A percentile compares a stretch with the other conserved stretches of the same genome.
Evolutionary conservation across 129 eudicot genomes (phyloP).

Genomic region (Cynara cardunculus): DNA sequence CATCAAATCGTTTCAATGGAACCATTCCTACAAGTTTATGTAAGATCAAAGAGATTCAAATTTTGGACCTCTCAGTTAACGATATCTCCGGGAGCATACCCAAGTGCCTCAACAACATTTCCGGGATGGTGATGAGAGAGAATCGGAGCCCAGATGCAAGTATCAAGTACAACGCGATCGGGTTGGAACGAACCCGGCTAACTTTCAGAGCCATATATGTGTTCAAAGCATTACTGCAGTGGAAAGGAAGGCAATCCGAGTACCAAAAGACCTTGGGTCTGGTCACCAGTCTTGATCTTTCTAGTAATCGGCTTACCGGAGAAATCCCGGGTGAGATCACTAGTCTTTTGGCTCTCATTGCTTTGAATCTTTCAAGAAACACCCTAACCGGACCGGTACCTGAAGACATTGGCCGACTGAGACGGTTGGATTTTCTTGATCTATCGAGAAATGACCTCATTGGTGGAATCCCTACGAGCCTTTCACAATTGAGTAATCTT

Average conservation of each 20-base stretch:
- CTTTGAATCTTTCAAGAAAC: conserved; percentile 40
- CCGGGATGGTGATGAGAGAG: conserved; percentile 5
- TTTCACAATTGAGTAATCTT: conserved; percentile 25
- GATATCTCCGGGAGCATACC: conserved; percentile 35
- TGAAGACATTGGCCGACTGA: conserved; percentile 28
- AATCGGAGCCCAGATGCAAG: not conserved
- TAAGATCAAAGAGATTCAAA: conserved; percentile 26
- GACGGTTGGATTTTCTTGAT: conserved; percentile 43
- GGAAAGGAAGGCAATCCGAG: conserved; percentile 37
- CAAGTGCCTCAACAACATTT: conserved; percentile 20
- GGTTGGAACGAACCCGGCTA: conserved; percentile 20
- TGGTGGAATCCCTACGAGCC: conserved; percentile 35
- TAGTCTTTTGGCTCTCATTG: conserved; percentile 28
- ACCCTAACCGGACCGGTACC: conserved; percentile 23
- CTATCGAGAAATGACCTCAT: conserved; percentile 36
- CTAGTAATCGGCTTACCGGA: conserved; percentile 36
- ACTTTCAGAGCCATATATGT: conserved; percentile 1
- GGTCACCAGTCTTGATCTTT: conserved; percentile 37
- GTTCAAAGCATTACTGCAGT: conserved; percentile 30
- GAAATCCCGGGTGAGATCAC: conserved; percentile 37
- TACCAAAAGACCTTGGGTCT: conserved; percentile 34
- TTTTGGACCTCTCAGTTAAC: conserved; percentile 43
- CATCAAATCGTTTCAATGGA: conserved; percentile 27
- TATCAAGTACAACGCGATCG: conserved; percentile 19
- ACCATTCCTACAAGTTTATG: conserved; percentile 35